Percentiles rank a stretch among this genome's conserved stretches.
These are phyloP conservation scores for Arachis monticola DNA, from an alignment of 331 rosid species.

Conservation along the genomic window DNA sequence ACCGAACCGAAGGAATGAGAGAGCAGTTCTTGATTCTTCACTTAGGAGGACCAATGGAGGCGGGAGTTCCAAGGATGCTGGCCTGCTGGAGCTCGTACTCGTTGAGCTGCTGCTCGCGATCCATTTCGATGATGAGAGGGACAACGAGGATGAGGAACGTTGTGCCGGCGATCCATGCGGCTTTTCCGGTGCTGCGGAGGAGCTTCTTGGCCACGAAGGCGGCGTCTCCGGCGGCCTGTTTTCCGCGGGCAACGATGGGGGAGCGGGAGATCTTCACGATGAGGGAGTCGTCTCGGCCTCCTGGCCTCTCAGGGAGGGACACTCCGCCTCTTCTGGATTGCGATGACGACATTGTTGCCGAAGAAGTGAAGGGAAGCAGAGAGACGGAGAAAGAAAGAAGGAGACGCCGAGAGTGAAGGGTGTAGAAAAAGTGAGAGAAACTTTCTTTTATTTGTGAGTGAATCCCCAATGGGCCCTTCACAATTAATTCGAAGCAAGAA, in stretches of 20 bases:
- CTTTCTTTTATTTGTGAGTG: too few relatives aligned
- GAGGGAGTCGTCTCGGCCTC: slow-evolving; percentile 17
- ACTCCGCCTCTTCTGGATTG: slow-evolving; percentile 75
- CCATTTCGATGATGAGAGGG: slow-evolving; percentile 93
- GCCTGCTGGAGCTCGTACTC: slow-evolving; percentile 96
- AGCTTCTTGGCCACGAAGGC: slow-evolving; percentile 67
- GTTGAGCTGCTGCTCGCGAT: slow-evolving; percentile 94
- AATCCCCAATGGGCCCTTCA: too few relatives aligned
- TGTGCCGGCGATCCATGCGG: slow-evolving; percentile 97
- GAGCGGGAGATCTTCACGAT: slow-evolving; percentile 64
- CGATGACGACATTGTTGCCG: slow-evolving; percentile 54
- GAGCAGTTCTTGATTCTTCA: slow-evolving; percentile 38
- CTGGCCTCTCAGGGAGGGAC: slow-evolving; percentile 74
- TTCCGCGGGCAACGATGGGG: slow-evolving; percentile 60
- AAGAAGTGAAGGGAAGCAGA: not conserved
- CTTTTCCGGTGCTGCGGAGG: slow-evolving; percentile 86
- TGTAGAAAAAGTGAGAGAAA: not conserved
- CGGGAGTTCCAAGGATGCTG: slow-evolving; percentile 81
- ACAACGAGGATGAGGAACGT: slow-evolving; percentile 81
- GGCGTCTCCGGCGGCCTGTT: slow-evolving; percentile 65
- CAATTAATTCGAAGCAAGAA: too few relatives aligned
- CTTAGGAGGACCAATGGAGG: slow-evolving; percentile 44
- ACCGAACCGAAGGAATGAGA: not conserved
- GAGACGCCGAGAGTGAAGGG: not conserved
- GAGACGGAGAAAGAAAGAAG: slow-evolving; percentile 36